Base-by-base conservation (phyloP, 495 filamentous ascomycete genomes). In the Aspergillus taichungensis region DNA sequence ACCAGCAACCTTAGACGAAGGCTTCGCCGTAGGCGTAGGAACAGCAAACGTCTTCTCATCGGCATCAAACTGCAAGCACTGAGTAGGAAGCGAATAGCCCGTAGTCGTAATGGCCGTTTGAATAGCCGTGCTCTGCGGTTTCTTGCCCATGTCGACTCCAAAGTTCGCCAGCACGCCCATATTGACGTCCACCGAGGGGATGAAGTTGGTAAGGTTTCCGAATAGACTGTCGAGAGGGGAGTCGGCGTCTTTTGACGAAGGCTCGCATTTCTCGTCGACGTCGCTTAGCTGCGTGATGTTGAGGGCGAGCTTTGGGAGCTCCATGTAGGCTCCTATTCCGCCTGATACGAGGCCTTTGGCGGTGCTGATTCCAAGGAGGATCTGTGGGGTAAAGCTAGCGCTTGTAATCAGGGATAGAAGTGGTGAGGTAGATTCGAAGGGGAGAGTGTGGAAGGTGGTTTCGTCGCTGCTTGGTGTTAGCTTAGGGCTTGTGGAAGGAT, bases 321-420 rank as follows among this genome's bases (percentile, higher is more conserved):
- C 41, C 34, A 63, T 37, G 43, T 51, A 58, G 7, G 51, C 40
- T 6, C 60, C 60, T 6, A 59, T 56, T 35, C 52, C 57, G 6
- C 46, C 44, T 10, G 45, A 43, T 38, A 31, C 52, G 11, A 28
- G 5, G 30, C 34, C 29, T 36, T 8, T n/a, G 43, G 57, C 45
- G 40, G 60, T 46, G 30, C 40, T 36, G 42, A 61, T 48, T 37
- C 49, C 55, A 30, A 60, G 50, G 13, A 63, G 57, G 48, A 63
- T 46, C 41, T 55, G 46, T 6, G 60, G 52, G 10, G 30, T 46
- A 33, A 63, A 63, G 13, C 49, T 42, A 12, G 41, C 46, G 14
- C 35, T 40, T 8, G 56, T 13, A 7, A 49, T 52, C 37, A 63
- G 53, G 42, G 56, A 40, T 7, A 54, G 32, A 30, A 37, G 27